A percentile compares a stretch with the other conserved stretches of the same genome.
Evolutionary conservation across 768 basidiomycete genomes (phyloP).

Genomic region (Boletus speciosus): DNA sequence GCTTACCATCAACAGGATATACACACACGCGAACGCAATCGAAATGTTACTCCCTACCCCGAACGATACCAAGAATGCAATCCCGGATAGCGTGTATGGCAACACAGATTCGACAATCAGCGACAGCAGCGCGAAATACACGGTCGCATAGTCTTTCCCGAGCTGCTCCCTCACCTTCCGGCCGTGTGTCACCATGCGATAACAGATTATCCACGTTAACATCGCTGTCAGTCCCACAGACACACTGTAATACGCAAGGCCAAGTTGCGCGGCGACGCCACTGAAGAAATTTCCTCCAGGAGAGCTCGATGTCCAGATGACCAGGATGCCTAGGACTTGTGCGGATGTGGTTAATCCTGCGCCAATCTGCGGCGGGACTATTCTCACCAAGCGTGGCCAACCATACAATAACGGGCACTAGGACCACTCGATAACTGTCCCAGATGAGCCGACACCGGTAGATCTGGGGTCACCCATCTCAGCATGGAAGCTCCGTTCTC

Average conservation of each 20-base stretch:
- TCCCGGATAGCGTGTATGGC: conserved; percentile 24
- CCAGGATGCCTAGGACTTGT: conserved; percentile 19
- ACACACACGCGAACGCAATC: conserved; percentile 16
- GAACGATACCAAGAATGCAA: conserved; percentile 24
- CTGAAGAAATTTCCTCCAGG: conserved; percentile 21
- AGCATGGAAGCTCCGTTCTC: neutral
- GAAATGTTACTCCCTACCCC: conserved; percentile 13
- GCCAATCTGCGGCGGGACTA: neutral
- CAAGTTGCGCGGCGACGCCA: conserved; percentile 13
- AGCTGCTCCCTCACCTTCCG: conserved; percentile 10
- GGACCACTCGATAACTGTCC: conserved; percentile 11
- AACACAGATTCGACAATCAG: conserved; percentile 25
- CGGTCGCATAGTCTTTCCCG: conserved; percentile 17
- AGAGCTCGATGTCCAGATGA: conserved; percentile 10
- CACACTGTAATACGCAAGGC: conserved; percentile 18
- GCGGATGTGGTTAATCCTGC: neutral
- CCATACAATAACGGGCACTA: conserved; percentile 25
- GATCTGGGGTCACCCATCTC: conserved; percentile 26
- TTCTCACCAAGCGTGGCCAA: conserved; percentile 24
- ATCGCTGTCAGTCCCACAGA: conserved; percentile 20
- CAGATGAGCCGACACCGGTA: conserved; percentile 39
- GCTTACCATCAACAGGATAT: conserved; percentile 25
- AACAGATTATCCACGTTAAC: conserved; percentile 20
- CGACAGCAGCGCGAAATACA: conserved; percentile 17
- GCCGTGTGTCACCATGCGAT: conserved; percentile 15